Percentiles rank a stretch among this genome's conserved stretches.
phyloP scores from a whole-genome alignment of 1,139 yeast species.

The Candida gigantensis region DNA sequence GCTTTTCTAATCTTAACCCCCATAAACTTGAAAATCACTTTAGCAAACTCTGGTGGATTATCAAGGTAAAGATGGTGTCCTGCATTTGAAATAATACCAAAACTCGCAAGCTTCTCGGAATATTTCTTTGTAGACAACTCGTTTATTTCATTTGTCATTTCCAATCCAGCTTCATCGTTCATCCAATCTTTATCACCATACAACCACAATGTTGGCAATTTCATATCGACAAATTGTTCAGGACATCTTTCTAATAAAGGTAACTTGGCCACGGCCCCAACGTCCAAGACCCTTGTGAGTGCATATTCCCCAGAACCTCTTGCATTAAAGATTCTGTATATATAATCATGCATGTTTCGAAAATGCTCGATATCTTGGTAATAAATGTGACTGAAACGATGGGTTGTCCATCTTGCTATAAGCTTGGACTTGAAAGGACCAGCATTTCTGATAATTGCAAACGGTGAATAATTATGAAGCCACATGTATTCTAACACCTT shows the following conservation, averaged over 20 bases:
- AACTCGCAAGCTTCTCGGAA: slow-evolving; percentile 28
- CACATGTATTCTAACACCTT: slow-evolving; percentile 33
- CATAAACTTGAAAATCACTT: slow-evolving; percentile 42
- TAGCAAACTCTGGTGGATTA: slow-evolving; percentile 48
- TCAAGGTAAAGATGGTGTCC: slow-evolving; percentile 84
- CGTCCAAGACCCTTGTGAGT: slow-evolving; percentile 40
- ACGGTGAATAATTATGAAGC: slow-evolving; percentile 42
- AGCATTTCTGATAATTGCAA: slow-evolving; percentile 32
- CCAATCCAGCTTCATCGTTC: slow-evolving; percentile 46
- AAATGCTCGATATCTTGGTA: slow-evolving; percentile 32
- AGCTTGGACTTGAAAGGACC: slow-evolving; percentile 43
- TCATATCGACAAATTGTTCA: slow-evolving; percentile 32
- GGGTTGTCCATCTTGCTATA: slow-evolving; percentile 44
- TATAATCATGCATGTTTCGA: slow-evolving; percentile 41
- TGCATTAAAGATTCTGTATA: slow-evolving; percentile 41
- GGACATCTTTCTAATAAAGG: slow-evolving; percentile 49
- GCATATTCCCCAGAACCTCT: slow-evolving; percentile 51
- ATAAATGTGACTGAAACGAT: slow-evolving; percentile 38
- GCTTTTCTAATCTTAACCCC: slow-evolving; percentile 5
- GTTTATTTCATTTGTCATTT: slow-evolving; percentile 42
- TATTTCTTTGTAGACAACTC: slow-evolving; percentile 22
- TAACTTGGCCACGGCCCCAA: slow-evolving; percentile 43
- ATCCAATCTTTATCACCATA: slow-evolving; percentile 54
- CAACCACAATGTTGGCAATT: slow-evolving; percentile 47
- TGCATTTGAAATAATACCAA: slow-evolving; percentile 51